phyloP scores from a whole-genome alignment of 176 grass and related monocot genomes.

The Tuctoria greenei region DNA sequence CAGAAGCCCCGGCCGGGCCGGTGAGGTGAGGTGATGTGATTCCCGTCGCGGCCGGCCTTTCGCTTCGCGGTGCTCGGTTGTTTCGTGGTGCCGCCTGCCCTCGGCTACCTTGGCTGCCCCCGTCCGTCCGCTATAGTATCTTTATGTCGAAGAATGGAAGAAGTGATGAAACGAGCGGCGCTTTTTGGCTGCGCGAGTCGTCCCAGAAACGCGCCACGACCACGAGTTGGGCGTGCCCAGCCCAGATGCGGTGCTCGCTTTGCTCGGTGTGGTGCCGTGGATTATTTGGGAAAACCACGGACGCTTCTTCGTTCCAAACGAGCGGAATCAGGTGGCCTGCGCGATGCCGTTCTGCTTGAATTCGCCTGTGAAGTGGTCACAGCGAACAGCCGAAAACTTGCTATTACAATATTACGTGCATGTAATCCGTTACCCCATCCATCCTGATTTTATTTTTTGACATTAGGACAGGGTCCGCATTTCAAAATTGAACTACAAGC shows the following conservation, averaged over 20 bases:
- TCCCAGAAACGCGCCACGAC: not conserved
- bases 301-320: not conserved
- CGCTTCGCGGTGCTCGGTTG: not conserved
- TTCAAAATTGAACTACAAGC: no score
- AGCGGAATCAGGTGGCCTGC: not conserved
- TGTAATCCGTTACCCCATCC: not conserved
- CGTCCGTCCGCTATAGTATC: not conserved
- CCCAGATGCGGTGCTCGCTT: not conserved
- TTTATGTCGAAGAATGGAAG: not conserved
- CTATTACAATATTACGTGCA: not conserved
- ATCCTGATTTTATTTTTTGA: no score
- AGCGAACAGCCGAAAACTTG: no score
- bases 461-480: no score
- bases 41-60: not conserved
- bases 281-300: not conserved
- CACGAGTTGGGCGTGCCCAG: not conserved
- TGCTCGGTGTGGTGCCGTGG: not conserved
- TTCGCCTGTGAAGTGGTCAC: no score
- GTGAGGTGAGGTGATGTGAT: no score
- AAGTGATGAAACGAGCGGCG: not conserved
- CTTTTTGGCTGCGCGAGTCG: not conserved
- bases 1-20: slow-evolving; percentile 4
- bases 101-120: not conserved
- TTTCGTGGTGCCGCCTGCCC: not conserved
- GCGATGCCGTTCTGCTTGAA: not conserved